phyloP scores from a whole-genome alignment of 2,329 filamentous ascomycete genomes.

The Sphaerulina vaccinii region DNA sequence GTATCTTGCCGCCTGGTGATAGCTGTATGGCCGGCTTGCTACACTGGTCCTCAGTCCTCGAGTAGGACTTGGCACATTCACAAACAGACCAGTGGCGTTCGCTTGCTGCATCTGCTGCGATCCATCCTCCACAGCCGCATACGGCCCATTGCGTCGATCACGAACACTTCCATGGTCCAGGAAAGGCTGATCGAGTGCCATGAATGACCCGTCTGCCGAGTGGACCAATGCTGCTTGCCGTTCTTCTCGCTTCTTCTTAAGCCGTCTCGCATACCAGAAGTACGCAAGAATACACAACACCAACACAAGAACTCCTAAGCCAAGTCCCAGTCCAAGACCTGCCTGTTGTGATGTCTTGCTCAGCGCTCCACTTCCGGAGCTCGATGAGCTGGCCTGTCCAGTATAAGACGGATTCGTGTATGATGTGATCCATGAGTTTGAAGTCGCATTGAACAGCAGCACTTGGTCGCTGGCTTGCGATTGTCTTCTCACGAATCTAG shows the following conservation, averaged over 20 bases:
- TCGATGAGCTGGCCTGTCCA: neutral
- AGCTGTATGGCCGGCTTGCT: constrained; percentile 38
- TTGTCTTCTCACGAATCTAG: constrained; percentile 38
- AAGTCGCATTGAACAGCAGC: constrained; percentile 62
- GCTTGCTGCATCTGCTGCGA: constrained; percentile 28
- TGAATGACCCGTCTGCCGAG: constrained; percentile 40
- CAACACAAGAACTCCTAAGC: constrained; percentile 45
- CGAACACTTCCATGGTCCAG: constrained; percentile 37
- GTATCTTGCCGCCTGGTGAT: constrained; percentile 44
- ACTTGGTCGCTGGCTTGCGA: constrained; percentile 40
- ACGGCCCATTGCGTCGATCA: constrained; percentile 42
- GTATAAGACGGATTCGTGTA: constrained; percentile 49
- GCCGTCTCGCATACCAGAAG: constrained; percentile 47
- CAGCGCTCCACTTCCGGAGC: constrained; percentile 34
- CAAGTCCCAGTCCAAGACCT: constrained; percentile 48
- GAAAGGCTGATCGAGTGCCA: constrained; percentile 45
- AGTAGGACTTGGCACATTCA: constrained; percentile 51
- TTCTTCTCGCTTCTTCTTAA: constrained; percentile 41
- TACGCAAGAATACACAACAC: constrained; percentile 45
- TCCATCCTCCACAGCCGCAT: constrained; percentile 35
- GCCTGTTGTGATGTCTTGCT: constrained; percentile 48
- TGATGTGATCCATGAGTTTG: constrained; percentile 56
- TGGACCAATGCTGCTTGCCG: constrained; percentile 54
- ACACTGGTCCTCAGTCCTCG: constrained; percentile 47
- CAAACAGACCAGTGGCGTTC: constrained; percentile 48